Percentiles rank a stretch among this genome's conserved stretches.
Evolutionary conservation across 345 rosid genomes (phyloP).

Genomic region (Euphorbia peplus): DNA sequence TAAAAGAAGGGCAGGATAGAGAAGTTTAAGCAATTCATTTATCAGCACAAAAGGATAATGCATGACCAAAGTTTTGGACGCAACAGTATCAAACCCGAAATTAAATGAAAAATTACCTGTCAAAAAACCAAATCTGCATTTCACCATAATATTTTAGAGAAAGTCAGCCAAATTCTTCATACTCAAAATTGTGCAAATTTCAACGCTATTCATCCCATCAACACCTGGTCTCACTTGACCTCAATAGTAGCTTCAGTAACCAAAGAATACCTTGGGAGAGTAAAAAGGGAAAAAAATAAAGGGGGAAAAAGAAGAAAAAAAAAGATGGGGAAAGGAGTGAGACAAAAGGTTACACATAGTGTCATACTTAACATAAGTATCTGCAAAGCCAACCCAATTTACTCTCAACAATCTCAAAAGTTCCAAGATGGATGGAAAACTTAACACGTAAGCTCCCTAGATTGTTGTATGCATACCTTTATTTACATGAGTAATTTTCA

Average conservation of each 20-base stretch:
- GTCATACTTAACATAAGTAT: constrained; percentile 2
- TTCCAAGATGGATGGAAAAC: constrained; percentile 15
- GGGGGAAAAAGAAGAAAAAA: not conserved
- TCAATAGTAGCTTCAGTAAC: constrained; percentile 27
- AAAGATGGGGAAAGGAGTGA: constrained; percentile 3
- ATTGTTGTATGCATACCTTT: constrained; percentile 49
- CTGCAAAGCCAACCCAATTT: constrained; percentile 8
- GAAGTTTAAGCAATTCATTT: not conserved
- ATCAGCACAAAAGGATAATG: not conserved
- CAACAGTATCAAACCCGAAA: not conserved
- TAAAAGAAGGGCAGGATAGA: not conserved
- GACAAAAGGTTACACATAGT: constrained; percentile 5
- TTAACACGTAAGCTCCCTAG: constrained; percentile 22
- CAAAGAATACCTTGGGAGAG: constrained; percentile 21
- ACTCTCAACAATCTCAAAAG: constrained; percentile 19
- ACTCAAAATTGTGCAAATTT: constrained; percentile 27
- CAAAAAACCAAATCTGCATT: constrained; percentile 23
- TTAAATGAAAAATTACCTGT: constrained; percentile 36
- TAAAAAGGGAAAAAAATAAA: not conserved
- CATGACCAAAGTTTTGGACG: not conserved
- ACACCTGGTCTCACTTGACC: constrained; percentile 27
- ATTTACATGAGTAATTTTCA: constrained; percentile 30
- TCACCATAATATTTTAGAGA: constrained; percentile 26
- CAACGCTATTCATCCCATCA: constrained; percentile 17
- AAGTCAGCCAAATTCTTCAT: constrained; percentile 31